Base-by-base conservation (phyloP, 163 green algal species). In the Chloromonas sp. region DNA sequence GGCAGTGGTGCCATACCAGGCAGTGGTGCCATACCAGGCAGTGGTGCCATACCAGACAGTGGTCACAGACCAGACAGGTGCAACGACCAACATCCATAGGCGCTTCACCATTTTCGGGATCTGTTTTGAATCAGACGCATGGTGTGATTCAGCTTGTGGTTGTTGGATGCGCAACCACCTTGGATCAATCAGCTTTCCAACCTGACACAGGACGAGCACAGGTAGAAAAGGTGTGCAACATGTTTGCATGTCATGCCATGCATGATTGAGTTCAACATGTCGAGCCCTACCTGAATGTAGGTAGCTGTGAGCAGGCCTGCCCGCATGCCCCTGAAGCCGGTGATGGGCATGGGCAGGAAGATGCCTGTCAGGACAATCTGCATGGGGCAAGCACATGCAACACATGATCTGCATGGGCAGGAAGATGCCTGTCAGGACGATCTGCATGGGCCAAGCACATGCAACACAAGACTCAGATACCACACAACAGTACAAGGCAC, bases 301-400 rank as follows among this genome's bases (percentile, higher is more conserved):
- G 95, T 98, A 77, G 91, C 91, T 71, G 96, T 95, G 2, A 98
- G 90, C 86, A 98, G 92, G 61, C 92, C 92, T 60, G 92, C 91
- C 61, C 89, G 85, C 84, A 94, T 92, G 82, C 88, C 92, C 71
- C 85, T 92, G 91, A 95, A 98, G 84, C 93, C 95, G 0, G 89
- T 95, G 91, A 94, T 97, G 1, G 97, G 95, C 87, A 98, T 93
- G 0, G 97, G 95, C 85, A 99, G 89, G 91, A 98, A 98, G 81
- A 99, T 91, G 80, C 97, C 97, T 0, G 94, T 87, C 3, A 99
- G 82, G 3, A 88, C 87, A 14, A 98, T 93, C 79, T 82, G 79
- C 13, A 8, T n/a, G 66, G 66, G 36, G 85, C 84, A 94, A 92
- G 82, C 88, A 92, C 71, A 85, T 92, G 91, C 95, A 98, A 83